Percentiles rank a stretch among this genome's conserved stretches.
Evolutionary conservation across 148 eudicot species (phyloP).

Genomic region (Rhododendron henanense): DNA sequence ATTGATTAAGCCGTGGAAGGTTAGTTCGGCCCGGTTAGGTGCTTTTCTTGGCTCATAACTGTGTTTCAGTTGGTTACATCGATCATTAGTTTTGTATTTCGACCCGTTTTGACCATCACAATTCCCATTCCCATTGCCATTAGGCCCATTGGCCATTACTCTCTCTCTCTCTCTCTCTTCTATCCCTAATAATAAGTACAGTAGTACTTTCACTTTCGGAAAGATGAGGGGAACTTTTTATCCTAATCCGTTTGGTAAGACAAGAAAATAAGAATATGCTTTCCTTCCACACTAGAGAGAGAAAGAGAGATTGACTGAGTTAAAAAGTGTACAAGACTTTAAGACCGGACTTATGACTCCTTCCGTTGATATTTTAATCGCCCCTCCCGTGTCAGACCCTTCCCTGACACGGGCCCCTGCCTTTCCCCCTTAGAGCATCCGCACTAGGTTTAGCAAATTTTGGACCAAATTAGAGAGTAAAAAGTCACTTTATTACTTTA

Average conservation of each 20-base stretch:
- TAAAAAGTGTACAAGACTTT: background rate
- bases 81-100: background rate
- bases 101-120: background rate
- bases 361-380: background rate
- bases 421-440: too few species aligned
- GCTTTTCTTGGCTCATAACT: background rate
- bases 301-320: background rate
- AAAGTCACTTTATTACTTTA: too few species aligned
- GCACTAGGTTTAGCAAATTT: too few species aligned
- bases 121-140: background rate
- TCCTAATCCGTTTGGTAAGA: slow-evolving; percentile 1
- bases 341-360: background rate
- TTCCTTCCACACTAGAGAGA: background rate
- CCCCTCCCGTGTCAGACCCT: too few species aligned
- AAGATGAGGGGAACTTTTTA: background rate
- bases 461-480: too few species aligned
- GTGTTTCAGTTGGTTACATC: background rate
- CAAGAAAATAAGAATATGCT: background rate
- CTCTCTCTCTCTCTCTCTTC: slow-evolving; percentile 1
- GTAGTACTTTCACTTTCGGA: background rate
- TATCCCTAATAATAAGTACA: too few species aligned
- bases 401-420: too few species aligned
- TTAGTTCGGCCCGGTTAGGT: background rate
- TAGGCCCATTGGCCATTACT: background rate
- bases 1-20: background rate